Evolutionary conservation across 306 rosid genomes (phyloP), one percentile per base, ranked within the genome.

Genomic region (Vigna radiata): DNA sequence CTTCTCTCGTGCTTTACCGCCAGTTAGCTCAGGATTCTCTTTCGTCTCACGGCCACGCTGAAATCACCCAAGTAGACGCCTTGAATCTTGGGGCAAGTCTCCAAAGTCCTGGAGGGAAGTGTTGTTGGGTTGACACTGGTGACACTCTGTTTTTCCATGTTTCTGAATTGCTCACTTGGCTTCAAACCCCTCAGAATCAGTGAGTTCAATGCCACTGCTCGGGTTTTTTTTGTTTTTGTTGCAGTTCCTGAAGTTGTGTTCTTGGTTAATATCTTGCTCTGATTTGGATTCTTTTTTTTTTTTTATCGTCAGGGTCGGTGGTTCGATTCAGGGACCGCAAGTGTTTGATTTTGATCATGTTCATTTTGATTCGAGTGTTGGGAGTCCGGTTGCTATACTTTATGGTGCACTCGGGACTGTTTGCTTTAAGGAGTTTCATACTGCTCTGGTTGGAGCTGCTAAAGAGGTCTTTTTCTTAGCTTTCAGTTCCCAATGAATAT

Each of bases 111-210:
- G 80, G 73, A 33, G 96, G 97, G 15, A 92, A 85, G 29, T 95
- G 99, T 63, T 92, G 97, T 76, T 95, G 99, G 97, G 88, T 95
- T 71, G 96, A 95, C 80, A 89, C 87, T 47, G 97, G 96, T 73
- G 88, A 82, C 3, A 83, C 82, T 9, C 85, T 92, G 77, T 89
- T 92, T 78, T 88, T 86, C 60, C 85, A 91, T 50, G 83, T 85
- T 43, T 72, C 88, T 37, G 93, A 89, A 49, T 54, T 95, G 31
- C 74, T 60, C 59, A 25, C 49, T 11, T 92, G 97, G 97, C 90
- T 95, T 74, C 74, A 18, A 7, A 81, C 49, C 29, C 44, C 53
- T 46, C 49, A 36, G 62, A 85, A 87, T 39, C 46, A 0, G 97
- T 92, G 68, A 88, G 96, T 85, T 8, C 27, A 80, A 25, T 63